Percentiles rank a stretch among this genome's conserved stretches.
These are phyloP conservation scores for Globisporangium cystogenes DNA, from an alignment of 352 stramenopile species.

Conservation along the genomic window DNA sequence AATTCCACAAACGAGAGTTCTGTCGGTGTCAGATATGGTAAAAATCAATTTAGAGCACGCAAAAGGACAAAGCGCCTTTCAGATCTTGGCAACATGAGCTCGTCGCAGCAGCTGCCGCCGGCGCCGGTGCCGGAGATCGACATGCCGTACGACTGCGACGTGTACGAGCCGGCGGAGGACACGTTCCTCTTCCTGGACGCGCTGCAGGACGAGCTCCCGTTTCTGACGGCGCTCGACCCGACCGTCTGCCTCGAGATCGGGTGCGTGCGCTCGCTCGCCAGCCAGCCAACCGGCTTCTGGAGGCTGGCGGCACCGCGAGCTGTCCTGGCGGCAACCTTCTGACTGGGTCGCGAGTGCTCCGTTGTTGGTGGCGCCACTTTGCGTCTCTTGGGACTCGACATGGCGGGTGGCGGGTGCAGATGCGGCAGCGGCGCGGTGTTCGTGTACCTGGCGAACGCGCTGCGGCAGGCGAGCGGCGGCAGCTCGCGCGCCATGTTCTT, in stretches of 20 bases:
- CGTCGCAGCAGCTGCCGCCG: constrained; percentile 1
- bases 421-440: constrained; percentile 63
- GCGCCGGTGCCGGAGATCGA: constrained; percentile 62
- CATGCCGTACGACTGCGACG: constrained; percentile 78
- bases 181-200: constrained; percentile 97
- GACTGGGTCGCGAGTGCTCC: background rate
- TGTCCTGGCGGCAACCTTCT: no score
- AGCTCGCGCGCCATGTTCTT: constrained; percentile 43
- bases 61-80: no score
- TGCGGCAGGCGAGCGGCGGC: constrained; percentile 38
- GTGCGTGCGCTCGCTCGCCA: constrained; percentile 26
- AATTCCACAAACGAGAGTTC: no score
- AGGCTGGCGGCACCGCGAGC: no score
- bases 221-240: constrained; percentile 48
- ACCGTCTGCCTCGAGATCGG: constrained; percentile 88
- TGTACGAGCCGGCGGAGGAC: constrained; percentile 98
- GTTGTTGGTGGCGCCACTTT: no score
- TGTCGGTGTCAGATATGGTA: no score
- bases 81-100: background rate
- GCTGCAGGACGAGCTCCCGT: constrained; percentile 83
- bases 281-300: background rate
- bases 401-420: constrained; percentile 11
- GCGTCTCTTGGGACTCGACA: no score
- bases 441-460: constrained; percentile 73
- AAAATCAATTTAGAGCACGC: no score